Evolutionary conservation across 768 basidiomycete genomes (phyloP).

Genomic region (Gymnopilus dilepis): DNA sequence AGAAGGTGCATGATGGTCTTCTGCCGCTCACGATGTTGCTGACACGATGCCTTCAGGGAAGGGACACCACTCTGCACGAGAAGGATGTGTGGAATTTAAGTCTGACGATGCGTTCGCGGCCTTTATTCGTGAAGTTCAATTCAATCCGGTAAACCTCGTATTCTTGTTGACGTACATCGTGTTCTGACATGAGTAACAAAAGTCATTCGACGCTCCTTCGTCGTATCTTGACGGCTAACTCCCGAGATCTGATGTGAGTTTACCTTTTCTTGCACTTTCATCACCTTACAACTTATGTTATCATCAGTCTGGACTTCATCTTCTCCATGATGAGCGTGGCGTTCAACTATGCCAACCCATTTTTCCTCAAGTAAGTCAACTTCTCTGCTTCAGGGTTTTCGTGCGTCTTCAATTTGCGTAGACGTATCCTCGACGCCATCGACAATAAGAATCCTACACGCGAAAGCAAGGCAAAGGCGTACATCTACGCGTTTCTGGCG

Average conservation of each 20-base stretch:
- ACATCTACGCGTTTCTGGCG: slow-evolving; percentile 80
- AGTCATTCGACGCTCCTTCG: slow-evolving; percentile 46
- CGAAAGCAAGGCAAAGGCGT: slow-evolving; percentile 63
- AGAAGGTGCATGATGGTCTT: slow-evolving; percentile 37
- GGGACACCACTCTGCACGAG: slow-evolving; percentile 64
- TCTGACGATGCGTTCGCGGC: slow-evolving; percentile 67
- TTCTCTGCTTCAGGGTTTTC: background rate
- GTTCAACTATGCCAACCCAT: slow-evolving; percentile 83
- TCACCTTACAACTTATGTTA: background rate
- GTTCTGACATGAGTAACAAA: background rate
- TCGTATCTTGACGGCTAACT: slow-evolving; percentile 49
- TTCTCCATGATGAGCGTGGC: slow-evolving; percentile 72
- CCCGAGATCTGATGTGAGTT: slow-evolving; percentile 49
- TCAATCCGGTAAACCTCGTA: slow-evolving; percentile 35
- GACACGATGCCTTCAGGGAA: slow-evolving; percentile 37
- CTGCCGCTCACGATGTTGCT: background rate
- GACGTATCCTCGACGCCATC: slow-evolving; percentile 66
- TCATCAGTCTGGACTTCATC: slow-evolving; percentile 60
- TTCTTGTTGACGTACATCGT: background rate
- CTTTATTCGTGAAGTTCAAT: slow-evolving; percentile 62
- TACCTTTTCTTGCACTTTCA: background rate
- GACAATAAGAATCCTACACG: slow-evolving; percentile 47
- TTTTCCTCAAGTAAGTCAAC: slow-evolving; percentile 73
- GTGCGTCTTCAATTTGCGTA: slow-evolving; percentile 22
- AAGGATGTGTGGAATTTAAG: slow-evolving; percentile 75